Base-by-base conservation (phyloP, 148 eudicot species). In the Chenopodium berlandieri region DNA sequence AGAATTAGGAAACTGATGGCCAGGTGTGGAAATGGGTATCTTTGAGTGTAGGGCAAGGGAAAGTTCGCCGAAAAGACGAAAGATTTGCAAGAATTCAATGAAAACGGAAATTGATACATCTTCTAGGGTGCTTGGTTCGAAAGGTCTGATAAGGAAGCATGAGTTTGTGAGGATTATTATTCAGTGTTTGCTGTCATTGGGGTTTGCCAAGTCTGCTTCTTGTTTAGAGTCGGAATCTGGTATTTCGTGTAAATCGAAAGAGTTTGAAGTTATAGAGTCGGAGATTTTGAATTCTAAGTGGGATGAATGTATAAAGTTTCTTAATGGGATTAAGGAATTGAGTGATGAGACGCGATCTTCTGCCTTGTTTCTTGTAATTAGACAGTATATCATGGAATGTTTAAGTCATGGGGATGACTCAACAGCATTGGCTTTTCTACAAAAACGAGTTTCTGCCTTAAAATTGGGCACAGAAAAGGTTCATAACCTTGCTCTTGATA, bases 191-290 rank as follows among this genome's bases (percentile, higher is more conserved):
- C 76, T 88, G 71, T 90, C 94, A 9, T 84, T 93, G 71, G 99
- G 97, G 20, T 91, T 87, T 79, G 68, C 80, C 7, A 91, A 88
- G n/a, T 88, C 99, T 40, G 99, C 92, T 4, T 83, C 85, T 66
- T 93, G 85, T 81, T 86, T 95, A 78, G 99, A 95, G 91, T 77
- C 80, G 13, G 97, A 95, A 79, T 93, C 99, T 0, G 85, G 94
- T 34, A 79, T 95, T 78, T 63, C 83, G 5, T 85, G 47, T 77
- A 89, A 89, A 79, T 92, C 92, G 27, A 65, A 78, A 32, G 94
- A 95, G 64, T 87, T 92, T 47, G 86, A 87, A 47, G 78, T 76
- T 64, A 81, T 95, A 7, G 90, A 95, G 83, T 84, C 91, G 20
- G 87, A 85, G 68, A 78, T 95, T 84, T 75, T 83, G 68, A 83